Evolutionary conservation across 2,329 filamentous ascomycete genomes (phyloP).

Genomic region (Lomentospora prolificans): DNA sequence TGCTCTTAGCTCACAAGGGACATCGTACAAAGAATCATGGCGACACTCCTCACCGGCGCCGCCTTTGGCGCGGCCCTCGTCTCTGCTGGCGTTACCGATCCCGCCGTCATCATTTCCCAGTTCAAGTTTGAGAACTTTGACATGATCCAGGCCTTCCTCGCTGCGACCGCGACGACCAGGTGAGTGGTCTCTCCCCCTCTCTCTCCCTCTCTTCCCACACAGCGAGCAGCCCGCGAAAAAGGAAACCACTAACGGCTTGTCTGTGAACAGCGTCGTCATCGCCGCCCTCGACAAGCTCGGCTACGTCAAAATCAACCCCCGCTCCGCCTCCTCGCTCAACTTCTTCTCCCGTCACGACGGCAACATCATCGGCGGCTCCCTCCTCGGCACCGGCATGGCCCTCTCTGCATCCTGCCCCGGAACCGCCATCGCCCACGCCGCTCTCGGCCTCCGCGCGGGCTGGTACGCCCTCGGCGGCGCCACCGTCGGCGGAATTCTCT

Average conservation of each 20-base stretch:
- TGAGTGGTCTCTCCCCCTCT: conserved; percentile 26
- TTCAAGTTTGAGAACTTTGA: conserved; percentile 52
- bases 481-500: conserved; percentile 44
- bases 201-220: background rate
- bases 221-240: background rate
- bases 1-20: background rate
- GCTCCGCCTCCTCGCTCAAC: conserved; percentile 39
- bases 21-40: background rate
- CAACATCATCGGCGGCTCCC: conserved; percentile 52
- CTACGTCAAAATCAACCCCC: conserved; percentile 33
- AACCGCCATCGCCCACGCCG: conserved; percentile 52
- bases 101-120: conserved; percentile 50
- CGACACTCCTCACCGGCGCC: conserved; percentile 36
- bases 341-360: conserved; percentile 49
- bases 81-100: conserved; percentile 49
- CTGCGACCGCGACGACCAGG: conserved; percentile 52
- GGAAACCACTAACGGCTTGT: background rate
- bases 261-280: conserved; percentile 29
- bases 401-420: conserved; percentile 57
- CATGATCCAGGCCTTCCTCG: conserved; percentile 56
- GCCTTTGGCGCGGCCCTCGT: conserved; percentile 53
- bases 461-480: conserved; percentile 44
- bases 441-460: conserved; percentile 40
- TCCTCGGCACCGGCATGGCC: conserved; percentile 58
- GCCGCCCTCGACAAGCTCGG: conserved; percentile 32